Evolutionary conservation across 2,329 filamentous ascomycete genomes (phyloP).

Genomic region (Aspergillus intermedius): DNA sequence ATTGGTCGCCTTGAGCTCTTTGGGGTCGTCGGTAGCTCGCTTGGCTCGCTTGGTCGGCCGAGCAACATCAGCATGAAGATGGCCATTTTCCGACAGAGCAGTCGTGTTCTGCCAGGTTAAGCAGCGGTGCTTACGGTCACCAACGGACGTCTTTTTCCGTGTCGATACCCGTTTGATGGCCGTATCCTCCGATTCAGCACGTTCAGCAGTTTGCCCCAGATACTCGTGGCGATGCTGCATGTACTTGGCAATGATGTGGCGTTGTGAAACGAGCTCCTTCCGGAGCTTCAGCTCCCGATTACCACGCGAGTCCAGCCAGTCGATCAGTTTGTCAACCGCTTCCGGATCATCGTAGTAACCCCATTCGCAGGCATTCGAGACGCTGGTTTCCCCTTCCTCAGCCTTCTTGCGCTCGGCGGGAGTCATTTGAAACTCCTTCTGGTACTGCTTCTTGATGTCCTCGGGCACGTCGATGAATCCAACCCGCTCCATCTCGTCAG

Average conservation of each 20-base stretch:
- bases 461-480: constrained; percentile 75
- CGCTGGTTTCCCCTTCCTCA: constrained; percentile 77
- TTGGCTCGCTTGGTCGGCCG: constrained; percentile 46
- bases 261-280: constrained; percentile 75
- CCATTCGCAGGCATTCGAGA: constrained; percentile 76
- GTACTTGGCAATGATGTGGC: constrained; percentile 66
- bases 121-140: constrained; percentile 53
- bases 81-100: constrained; percentile 52
- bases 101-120: constrained; percentile 60
- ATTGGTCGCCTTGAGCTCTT: constrained; percentile 37
- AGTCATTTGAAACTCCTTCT: constrained; percentile 69
- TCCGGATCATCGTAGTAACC: constrained; percentile 80
- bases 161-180: constrained; percentile 54
- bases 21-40: constrained; percentile 35
- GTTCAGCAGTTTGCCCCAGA: constrained; percentile 49
- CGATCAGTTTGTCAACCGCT: constrained; percentile 69
- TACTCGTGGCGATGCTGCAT: constrained; percentile 78
- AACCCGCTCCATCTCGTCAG: constrained; percentile 76
- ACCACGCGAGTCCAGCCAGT: constrained; percentile 83
- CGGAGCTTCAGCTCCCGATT: constrained; percentile 78
- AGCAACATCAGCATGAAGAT: constrained; percentile 55
- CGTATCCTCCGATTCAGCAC: constrained; percentile 41
- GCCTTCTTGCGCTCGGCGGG: constrained; percentile 75
- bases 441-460: constrained; percentile 69
- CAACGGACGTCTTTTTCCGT: constrained; percentile 54